Percentiles rank a stretch among this genome's conserved stretches.
Conservation (phyloP, 2,329 filamentous ascomycete species). For the Penicillium sp. region DNA sequence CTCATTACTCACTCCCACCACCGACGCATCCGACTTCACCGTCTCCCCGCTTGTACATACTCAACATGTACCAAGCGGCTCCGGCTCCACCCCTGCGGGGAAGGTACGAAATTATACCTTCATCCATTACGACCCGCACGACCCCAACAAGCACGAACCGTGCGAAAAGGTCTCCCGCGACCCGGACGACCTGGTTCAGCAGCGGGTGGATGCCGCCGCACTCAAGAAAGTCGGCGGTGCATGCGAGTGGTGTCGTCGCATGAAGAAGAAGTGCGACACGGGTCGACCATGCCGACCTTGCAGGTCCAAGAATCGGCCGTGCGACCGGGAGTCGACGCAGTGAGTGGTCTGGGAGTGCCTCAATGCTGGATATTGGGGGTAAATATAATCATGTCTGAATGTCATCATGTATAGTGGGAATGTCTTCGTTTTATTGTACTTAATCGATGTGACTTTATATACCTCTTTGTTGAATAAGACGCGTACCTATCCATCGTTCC, state of each 20-base stretch:
- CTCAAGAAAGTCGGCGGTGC: constrained; percentile 27
- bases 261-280: constrained; percentile 28
- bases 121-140: constrained; percentile 18
- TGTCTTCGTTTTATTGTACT: no score
- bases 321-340: constrained; percentile 23
- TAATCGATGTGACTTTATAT: no score
- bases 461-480: no score
- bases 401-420: no score
- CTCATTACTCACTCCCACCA: not conserved
- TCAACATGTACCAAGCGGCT: not conserved
- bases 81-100: no score
- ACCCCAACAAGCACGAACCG: constrained; percentile 1
- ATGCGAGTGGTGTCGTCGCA: constrained; percentile 29
- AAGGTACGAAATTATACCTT: no score
- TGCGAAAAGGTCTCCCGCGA: constrained; percentile 11
- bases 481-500: no score
- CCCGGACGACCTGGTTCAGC: constrained; percentile 14
- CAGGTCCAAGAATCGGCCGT: constrained; percentile 8
- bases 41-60: not conserved
- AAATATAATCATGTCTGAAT: no score
- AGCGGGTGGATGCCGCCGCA: constrained; percentile 15
- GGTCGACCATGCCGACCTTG: constrained; percentile 20
- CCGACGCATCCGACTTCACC: no score
- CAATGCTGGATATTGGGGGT: no score
- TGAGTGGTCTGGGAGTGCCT: no score